phyloP scores from a whole-genome alignment of 2,329 filamentous ascomycete genomes.

The Fragosphaeria purpurea region DNA sequence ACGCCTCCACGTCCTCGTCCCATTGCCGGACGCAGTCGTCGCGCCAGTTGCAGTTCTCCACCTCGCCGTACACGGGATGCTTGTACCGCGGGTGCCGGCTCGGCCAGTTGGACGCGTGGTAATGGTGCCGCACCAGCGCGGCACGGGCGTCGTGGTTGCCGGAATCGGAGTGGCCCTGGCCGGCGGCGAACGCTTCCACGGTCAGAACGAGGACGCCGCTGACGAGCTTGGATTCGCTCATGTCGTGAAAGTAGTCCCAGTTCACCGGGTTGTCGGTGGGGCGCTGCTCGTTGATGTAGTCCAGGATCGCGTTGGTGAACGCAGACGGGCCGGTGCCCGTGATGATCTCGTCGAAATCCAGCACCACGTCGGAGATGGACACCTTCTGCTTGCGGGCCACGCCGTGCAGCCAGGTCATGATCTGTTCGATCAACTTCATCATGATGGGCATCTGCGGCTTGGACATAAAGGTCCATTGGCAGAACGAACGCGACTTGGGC shows the following conservation, averaged over 20 bases:
- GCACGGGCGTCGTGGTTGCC: conserved; percentile 57
- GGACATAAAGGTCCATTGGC: conserved; percentile 66
- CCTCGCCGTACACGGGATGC: conserved; percentile 60
- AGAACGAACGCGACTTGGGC: conserved; percentile 59
- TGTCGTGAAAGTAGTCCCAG: conserved; percentile 56
- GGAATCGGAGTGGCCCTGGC: conserved; percentile 63
- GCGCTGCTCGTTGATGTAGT: conserved; percentile 47
- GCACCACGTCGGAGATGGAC: conserved; percentile 47
- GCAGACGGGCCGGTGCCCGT: conserved; percentile 63
- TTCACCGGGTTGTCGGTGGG: conserved; percentile 33
- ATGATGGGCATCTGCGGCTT: conserved; percentile 59
- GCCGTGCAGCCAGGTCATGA: conserved; percentile 54
- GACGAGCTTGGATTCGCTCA: conserved; percentile 56
- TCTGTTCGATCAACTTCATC: conserved; percentile 57
- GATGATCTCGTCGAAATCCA: conserved; percentile 65
- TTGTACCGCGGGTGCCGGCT: conserved; percentile 54
- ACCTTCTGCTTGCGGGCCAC: conserved; percentile 50
- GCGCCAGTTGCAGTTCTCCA: conserved; percentile 63
- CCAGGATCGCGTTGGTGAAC: conserved; percentile 55
- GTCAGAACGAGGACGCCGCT: conserved; percentile 56
- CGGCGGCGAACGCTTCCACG: conserved; percentile 62
- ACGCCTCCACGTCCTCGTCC: conserved; percentile 54
- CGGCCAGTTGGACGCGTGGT: conserved; percentile 65
- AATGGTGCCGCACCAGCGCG: conserved; percentile 64
- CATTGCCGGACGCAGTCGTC: conserved; percentile 52